These are phyloP conservation scores for Alternaria postmessia DNA, from an alignment of 2,329 filamentous ascomycete genomes.

Conservation along the genomic window DNA sequence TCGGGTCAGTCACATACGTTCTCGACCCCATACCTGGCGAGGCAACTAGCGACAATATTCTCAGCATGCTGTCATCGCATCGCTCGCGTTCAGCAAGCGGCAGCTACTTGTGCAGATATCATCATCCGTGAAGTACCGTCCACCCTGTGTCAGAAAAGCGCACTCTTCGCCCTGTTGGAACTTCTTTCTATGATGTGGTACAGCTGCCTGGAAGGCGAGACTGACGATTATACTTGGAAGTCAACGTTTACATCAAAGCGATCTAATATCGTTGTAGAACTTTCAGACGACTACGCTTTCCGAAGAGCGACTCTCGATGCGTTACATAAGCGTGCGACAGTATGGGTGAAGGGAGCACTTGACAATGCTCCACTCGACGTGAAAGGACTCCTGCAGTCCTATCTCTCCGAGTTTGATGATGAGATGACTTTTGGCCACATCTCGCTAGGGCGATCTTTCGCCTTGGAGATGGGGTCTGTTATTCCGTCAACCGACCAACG, in stretches of 20 bases:
- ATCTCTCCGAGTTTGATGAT: constrained; percentile 93
- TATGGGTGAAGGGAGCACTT: constrained; percentile 82
- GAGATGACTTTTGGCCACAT: constrained; percentile 91
- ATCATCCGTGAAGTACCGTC: constrained; percentile 88
- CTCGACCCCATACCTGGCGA: constrained; percentile 89
- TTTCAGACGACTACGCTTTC: constrained; percentile 92
- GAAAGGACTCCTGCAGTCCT: constrained; percentile 94
- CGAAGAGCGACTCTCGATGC: constrained; percentile 80
- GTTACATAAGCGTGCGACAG: constrained; percentile 77
- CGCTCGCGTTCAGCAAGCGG: constrained; percentile 86
- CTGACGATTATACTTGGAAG: constrained; percentile 89
- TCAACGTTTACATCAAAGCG: constrained; percentile 80
- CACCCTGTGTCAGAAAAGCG: constrained; percentile 85
- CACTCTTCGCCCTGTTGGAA: constrained; percentile 91
- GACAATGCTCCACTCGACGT: constrained; percentile 89
- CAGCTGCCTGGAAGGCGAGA: constrained; percentile 91
- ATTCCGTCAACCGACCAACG: constrained; percentile 88
- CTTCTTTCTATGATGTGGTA: constrained; percentile 94
- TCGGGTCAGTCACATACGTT: constrained; percentile 77
- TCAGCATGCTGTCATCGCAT: constrained; percentile 93
- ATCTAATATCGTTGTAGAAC: constrained; percentile 80
- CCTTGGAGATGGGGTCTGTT: constrained; percentile 86
- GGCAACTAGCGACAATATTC: constrained; percentile 85
- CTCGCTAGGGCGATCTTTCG: constrained; percentile 91
- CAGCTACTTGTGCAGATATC: constrained; percentile 81